Base-by-base conservation (phyloP, 208 protist species). In the Phytomonas francai region DNA sequence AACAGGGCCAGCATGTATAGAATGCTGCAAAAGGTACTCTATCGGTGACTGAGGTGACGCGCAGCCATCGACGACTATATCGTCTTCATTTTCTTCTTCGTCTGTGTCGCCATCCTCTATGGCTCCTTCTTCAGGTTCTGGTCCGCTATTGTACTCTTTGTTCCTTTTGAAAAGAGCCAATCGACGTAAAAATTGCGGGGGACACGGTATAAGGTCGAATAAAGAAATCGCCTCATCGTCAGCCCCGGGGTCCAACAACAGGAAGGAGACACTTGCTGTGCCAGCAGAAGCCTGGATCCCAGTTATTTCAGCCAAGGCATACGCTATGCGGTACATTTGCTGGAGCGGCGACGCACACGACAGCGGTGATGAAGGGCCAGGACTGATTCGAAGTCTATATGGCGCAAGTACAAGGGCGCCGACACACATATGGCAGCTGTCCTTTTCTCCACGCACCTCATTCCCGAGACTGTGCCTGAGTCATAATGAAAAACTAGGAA, bases 161-260 rank as follows among this genome's bases (percentile, higher is more conserved):
- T 58, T 65, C 6, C 28, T 54, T n/a, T 65, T 49, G 61, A 28
- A 28, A 36, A 36, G 33, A 36, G 33, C 33, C 33, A 36, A 36
- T 8, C 33, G 33, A 36, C 33, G 36, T 28, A 87, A 70, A 39
- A 70, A 83, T 30, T 49, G 25, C 5, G 71, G 66, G 14, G 86
- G 80, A 64, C 83, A 92, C 2, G 80, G 83, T 14, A 92, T 72
- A 51, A 87, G 69, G 51, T 83, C 77, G 65, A 83, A 87, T 14
- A 92, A 54, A 8, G 79, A 80, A 72, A 92, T 70, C 1, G 81
- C 74, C 67, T 84, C 80, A 67, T 92, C 87, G 39, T 92, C 87
- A 11, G 88, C 82, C 42, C 84, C 87, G 2, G 83, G 79, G 56
- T 90, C 81, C 25, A 77, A 72, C 34, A 79, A 81, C 58, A 84